These are phyloP conservation scores for Candida anglica DNA, from an alignment of 805 yeast species.

Conservation along the genomic window DNA sequence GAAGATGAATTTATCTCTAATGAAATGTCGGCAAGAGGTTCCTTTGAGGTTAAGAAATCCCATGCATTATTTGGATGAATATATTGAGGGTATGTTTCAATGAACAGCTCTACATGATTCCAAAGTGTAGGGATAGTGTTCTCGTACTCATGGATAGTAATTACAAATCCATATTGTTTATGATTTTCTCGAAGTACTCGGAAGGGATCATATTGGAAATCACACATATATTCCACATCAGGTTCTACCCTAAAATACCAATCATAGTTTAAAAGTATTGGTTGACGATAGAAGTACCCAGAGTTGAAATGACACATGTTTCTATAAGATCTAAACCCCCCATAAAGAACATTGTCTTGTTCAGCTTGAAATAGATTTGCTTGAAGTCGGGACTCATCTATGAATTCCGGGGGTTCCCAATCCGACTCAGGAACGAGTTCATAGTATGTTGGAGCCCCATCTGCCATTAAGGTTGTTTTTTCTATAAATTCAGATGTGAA, in stretches of 20 bases:
- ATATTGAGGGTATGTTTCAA: constrained; percentile 39
- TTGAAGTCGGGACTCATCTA: constrained; percentile 26
- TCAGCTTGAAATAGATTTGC: constrained; percentile 17
- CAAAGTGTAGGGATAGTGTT: constrained; percentile 52
- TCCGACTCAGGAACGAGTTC: constrained; percentile 37
- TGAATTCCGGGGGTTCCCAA: constrained; percentile 38
- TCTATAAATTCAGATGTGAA: constrained; percentile 38
- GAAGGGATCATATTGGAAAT: constrained; percentile 55
- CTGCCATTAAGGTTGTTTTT: constrained; percentile 41
- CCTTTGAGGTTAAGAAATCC: constrained; percentile 43
- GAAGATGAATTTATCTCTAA: constrained; percentile 17
- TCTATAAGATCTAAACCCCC: constrained; percentile 48
- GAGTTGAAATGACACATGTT: constrained; percentile 75
- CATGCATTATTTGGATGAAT: constrained; percentile 46
- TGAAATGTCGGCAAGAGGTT: constrained; percentile 24
- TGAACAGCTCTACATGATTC: constrained; percentile 44
- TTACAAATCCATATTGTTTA: constrained; percentile 47
- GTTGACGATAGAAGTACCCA: constrained; percentile 54
- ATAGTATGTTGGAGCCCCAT: constrained; percentile 32
- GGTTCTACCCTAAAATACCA: constrained; percentile 65
- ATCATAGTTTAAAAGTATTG: constrained; percentile 41
- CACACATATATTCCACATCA: constrained; percentile 51
- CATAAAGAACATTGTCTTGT: constrained; percentile 33
- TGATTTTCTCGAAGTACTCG: constrained; percentile 35
- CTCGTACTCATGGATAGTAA: constrained; percentile 49